These are phyloP conservation scores for Gracilariopsis chorda DNA, from an alignment of 23 red algal species.

Conservation along the genomic window DNA sequence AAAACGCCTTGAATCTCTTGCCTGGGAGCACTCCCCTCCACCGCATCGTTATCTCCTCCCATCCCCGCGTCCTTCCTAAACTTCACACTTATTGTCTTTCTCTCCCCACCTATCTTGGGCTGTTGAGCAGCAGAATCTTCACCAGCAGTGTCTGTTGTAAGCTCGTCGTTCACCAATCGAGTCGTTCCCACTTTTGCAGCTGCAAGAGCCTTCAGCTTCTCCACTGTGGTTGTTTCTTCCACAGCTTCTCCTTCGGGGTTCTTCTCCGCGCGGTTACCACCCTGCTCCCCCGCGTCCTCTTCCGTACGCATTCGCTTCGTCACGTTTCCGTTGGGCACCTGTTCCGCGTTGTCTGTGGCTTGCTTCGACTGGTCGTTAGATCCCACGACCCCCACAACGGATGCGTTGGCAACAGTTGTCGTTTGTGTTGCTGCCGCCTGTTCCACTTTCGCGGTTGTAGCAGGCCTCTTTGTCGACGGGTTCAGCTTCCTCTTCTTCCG, in stretches of 20 bases:
- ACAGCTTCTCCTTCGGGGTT: background rate
- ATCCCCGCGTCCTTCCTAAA: background rate
- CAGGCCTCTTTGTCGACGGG: background rate
- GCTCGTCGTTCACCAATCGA: conserved; percentile 36
- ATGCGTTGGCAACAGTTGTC: background rate
- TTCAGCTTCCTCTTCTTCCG: conserved; percentile 37
- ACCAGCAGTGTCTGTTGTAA: conserved; percentile 9
- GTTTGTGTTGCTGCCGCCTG: background rate
- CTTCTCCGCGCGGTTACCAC: background rate
- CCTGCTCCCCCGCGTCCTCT: background rate
- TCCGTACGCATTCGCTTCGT: conserved; percentile 4
- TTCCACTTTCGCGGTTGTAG: background rate
- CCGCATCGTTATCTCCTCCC: background rate
- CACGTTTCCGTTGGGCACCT: background rate
- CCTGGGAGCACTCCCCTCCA: background rate
- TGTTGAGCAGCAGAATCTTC: conserved; percentile 5
- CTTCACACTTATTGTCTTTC: conserved; percentile 50
- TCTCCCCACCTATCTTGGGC: background rate
- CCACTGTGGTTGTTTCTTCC: conserved; percentile 49
- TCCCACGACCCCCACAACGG: background rate
- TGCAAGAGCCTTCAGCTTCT: conserved; percentile 30
- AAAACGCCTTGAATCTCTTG: background rate
- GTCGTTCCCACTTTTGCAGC: conserved; percentile 38
- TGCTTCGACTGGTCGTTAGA: background rate
- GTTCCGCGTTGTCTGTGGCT: background rate